Evolutionary conservation across 2,329 filamentous ascomycete species (phyloP), one percentile per base, ranked within the genome.

Genomic region (Calonectria fujianensis): DNA sequence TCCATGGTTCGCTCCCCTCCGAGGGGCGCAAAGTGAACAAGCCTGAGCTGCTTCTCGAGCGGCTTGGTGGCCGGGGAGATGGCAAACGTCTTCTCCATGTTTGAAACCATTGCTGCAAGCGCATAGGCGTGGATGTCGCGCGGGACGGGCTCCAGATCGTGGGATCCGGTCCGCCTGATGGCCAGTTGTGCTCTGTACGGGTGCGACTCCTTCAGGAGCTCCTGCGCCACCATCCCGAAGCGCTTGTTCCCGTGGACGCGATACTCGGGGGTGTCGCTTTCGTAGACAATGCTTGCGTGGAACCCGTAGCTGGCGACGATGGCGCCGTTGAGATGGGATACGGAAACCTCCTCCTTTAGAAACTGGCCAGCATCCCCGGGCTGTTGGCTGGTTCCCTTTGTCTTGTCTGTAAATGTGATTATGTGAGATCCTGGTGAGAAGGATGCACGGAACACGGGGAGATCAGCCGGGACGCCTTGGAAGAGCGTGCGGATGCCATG

Each of bases 291-390:
- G 52, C 93, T 93, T 37, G 96, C 95, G 82, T 98, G 96, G 81
- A 98, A 92, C 27, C 94, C 96, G 90, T 97, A 98, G 83, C 94
- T 97, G 57, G 93, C 93, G 2, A 98, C 96, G 29, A 98, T 95
- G 31, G 94, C 94, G 32, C 95, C 96, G 80, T 94, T 90, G 31
- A 94, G 86, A 59, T 85, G 83, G 0, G 83, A 80, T 6, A 88
- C 84, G 1, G 77, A 72, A 13, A 84, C 80, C 39, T 84, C 79
- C n/a, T 84, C 71, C 64, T 84, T 83, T 3, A 79, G 74, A 9
- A 81, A 65, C 9, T 77, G 71, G 4, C 78, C 65, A 4, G 65
- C 39, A 9, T 73, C 76, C 11, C 37, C 52, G 57, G 24, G 16
- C 10, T 48, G 41, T 31, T 31, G 37, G 48, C 24, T 35, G 71